These are phyloP conservation scores for Talaromyces ruber DNA, from an alignment of 495 filamentous ascomycete species.

Conservation along the genomic window DNA sequence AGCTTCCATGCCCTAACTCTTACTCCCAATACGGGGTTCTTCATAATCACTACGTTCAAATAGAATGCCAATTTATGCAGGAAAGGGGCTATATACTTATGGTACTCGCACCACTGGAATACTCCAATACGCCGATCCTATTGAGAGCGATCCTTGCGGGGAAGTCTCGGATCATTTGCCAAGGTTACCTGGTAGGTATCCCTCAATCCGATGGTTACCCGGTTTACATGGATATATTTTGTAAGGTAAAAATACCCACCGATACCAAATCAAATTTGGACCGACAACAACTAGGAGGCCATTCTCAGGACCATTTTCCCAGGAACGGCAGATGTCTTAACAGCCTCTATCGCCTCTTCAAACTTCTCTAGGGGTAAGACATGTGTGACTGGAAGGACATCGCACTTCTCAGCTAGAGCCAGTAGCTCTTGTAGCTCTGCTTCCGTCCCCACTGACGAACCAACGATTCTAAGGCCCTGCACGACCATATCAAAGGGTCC, in stretches of 20 bases:
- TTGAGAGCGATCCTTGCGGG: not conserved
- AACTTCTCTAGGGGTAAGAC: not conserved
- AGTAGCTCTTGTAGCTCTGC: not conserved
- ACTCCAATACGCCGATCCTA: not conserved
- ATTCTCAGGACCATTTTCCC: not conserved
- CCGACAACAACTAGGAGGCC: not conserved
- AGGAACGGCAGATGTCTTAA: not conserved
- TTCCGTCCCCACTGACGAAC: slow-evolving; percentile 18
- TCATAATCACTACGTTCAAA: not conserved
- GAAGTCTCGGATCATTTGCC: no score
- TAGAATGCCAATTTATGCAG: not conserved
- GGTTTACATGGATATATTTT: not conserved
- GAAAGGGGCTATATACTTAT: not conserved
- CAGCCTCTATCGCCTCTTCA: not conserved
- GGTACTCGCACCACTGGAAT: not conserved
- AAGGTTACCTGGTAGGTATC: no score
- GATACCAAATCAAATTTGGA: no score
- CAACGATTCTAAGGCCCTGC: slow-evolving; percentile 16
- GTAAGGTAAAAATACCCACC: no score
- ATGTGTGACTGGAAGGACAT: not conserved
- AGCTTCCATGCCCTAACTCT: not conserved
- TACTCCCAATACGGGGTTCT: not conserved
- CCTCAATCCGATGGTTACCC: not conserved
- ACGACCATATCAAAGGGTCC: no score
- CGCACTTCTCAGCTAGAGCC: not conserved